Evolutionary conservation across 192 early-diverging fungal species (phyloP), one percentile per base, ranked within the genome.

Genomic region (Backusella tarrabulga): DNA sequence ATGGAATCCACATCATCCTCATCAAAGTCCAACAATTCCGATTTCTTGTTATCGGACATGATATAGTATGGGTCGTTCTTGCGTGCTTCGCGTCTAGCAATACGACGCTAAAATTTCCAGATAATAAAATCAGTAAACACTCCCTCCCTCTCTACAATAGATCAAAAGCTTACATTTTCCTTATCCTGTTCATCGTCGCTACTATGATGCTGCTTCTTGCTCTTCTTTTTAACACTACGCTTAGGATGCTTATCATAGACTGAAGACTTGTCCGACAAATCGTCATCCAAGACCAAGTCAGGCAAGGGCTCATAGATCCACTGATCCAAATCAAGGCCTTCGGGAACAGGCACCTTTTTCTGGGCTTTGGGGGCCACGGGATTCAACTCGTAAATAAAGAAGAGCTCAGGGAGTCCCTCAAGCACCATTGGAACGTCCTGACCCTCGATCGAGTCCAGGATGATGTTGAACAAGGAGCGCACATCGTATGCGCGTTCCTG

Each of bases 321-420:
- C 8, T 88, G 76, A 71, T 97, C 95, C 32, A 98, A 82, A 80
- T 97, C 94, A 50, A 99, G 79, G 9, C 91, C 95, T 7, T 94
- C 92, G 8, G 96, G 96, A 3, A 97, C 81, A 19, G 95, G 93
- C 1, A 99, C 96, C 78, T 94, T 93, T 74, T 87, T 88, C 83
- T 99, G 97, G 0, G 97, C 97, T 46, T 93, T 93, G 3, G 91
- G 87, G 15, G 94, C 94, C 0, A 99, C 95, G 1, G 96, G 96
- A 69, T 96, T 97, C 17, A 99, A 86, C 52, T 96, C 97, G 68
- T 92, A 94, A 9, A 81, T 86, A 73, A 94, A 90, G 79, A 93
- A 97, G 36, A 95, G 73, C 15, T 78, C 79, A 6, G 86, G 84
- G n/a, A 96, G 83, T 7, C 89, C 88, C 46, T 82, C 75, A 44